Evolutionary conservation across 768 basidiomycete genomes (phyloP).

Genomic region (Lactarius tabidus): DNA sequence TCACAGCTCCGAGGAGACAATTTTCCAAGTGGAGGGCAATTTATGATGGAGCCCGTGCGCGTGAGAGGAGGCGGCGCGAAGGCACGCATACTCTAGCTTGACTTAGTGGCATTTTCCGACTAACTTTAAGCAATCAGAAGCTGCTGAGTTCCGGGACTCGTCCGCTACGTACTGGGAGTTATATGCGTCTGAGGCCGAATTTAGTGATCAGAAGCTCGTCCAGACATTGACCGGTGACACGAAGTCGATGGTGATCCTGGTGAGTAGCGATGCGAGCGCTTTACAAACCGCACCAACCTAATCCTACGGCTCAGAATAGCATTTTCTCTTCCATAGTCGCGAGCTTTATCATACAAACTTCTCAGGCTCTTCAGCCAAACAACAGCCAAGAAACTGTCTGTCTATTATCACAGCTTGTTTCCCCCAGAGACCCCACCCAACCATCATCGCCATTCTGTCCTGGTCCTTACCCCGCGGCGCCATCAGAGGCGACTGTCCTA

Average conservation of each 20-base stretch:
- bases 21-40: no score
- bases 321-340: constrained; percentile 25
- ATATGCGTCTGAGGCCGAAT: constrained; percentile 18
- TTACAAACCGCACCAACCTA: not conserved
- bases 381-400: not conserved
- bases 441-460: not conserved
- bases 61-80: not conserved
- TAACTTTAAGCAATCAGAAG: not conserved
- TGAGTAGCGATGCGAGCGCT: not conserved
- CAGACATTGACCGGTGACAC: constrained; percentile 20
- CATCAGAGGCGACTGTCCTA: not conserved
- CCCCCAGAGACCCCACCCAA: not conserved
- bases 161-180: constrained; percentile 20
- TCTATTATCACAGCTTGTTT: constrained; percentile 7
- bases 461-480: not conserved
- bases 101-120: not conserved
- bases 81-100: not conserved
- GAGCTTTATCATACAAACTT: constrained; percentile 24
- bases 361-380: constrained; percentile 15
- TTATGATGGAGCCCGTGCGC: not conserved
- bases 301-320: not conserved
- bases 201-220: constrained; percentile 14
- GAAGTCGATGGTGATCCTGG: constrained; percentile 19
- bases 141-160: not conserved
- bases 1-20: not conserved